Evolutionary conservation across 2,329 filamentous ascomycete genomes (phyloP).

Genomic region (Paecilomyces formosus): DNA sequence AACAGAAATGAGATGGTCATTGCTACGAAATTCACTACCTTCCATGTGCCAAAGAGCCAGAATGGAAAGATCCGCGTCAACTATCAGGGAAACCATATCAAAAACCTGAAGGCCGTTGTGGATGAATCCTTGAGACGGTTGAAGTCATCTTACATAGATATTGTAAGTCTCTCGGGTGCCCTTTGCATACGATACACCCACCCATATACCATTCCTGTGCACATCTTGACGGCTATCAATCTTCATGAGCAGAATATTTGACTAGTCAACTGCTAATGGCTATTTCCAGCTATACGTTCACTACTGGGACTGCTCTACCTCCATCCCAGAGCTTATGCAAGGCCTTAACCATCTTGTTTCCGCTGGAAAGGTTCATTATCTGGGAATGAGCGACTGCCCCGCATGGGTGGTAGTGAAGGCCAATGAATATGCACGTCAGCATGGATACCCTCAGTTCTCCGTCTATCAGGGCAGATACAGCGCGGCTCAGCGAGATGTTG

Average conservation of each 20-base stretch:
- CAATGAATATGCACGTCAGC: conserved; percentile 55
- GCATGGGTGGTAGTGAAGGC: conserved; percentile 53
- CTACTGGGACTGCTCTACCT: conserved; percentile 58
- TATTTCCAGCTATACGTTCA: conserved; percentile 24
- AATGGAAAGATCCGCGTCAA: conserved; percentile 25
- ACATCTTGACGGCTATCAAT: neutral
- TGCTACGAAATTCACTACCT: conserved; percentile 47
- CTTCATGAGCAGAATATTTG: neutral
- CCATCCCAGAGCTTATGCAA: conserved; percentile 62
- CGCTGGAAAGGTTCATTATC: conserved; percentile 58
- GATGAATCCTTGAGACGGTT: conserved; percentile 23
- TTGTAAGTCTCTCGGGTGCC: conserved; percentile 7
- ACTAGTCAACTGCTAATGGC: neutral
- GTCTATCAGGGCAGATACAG: conserved; percentile 63
- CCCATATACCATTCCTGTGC: neutral
- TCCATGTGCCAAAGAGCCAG: conserved; percentile 21
- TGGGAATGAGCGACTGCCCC: conserved; percentile 61
- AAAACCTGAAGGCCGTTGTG: conserved; percentile 20
- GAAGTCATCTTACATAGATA: conserved; percentile 29
- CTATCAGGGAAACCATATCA: conserved; percentile 30
- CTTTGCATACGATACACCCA: neutral
- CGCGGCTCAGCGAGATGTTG: conserved; percentile 56
- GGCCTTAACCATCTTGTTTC: conserved; percentile 53
- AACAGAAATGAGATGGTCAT: conserved; percentile 46
- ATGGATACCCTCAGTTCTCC: conserved; percentile 62